phyloP scores from a whole-genome alignment of 2,329 filamentous ascomycete genomes.

The Colletotrichum theobromicola region DNA sequence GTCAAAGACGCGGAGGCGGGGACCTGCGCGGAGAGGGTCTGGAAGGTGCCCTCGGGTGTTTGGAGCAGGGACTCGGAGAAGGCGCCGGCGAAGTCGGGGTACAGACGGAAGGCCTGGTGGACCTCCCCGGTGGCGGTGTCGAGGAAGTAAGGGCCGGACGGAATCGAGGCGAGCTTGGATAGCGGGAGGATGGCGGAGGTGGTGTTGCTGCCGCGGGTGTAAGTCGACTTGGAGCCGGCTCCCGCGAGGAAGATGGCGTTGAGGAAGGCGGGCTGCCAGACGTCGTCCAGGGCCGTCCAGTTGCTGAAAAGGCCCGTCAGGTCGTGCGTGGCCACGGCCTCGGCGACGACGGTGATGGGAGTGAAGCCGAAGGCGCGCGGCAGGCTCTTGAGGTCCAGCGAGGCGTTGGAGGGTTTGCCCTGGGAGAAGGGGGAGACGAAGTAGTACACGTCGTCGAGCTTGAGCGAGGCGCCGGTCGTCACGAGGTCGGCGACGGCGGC shows the following conservation, averaged over 20 bases:
- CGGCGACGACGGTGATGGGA: constrained; percentile 37
- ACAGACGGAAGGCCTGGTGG: constrained; percentile 39
- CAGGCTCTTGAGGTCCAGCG: constrained; percentile 20
- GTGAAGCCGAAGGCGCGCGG: constrained; percentile 34
- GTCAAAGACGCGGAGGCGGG: constrained; percentile 31
- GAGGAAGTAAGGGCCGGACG: constrained; percentile 42
- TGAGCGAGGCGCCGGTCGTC: constrained; percentile 34
- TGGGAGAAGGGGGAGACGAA: constrained; percentile 38
- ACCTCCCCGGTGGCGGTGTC: constrained; percentile 33
- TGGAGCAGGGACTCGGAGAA: constrained; percentile 36
- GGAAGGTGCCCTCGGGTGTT: constrained; percentile 33
- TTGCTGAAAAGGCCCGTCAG: constrained; percentile 31
- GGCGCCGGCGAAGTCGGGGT: constrained; percentile 37
- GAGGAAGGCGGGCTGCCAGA: constrained; percentile 30
- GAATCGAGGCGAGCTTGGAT: constrained; percentile 22
- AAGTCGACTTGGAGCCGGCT: neutral
- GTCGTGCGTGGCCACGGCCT: constrained; percentile 20
- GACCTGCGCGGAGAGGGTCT: constrained; percentile 36
- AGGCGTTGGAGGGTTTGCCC: constrained; percentile 27
- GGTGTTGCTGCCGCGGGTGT: constrained; percentile 11
- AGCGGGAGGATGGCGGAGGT: constrained; percentile 26
- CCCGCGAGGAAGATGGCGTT: constrained; percentile 25
- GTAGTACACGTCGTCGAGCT: constrained; percentile 34
- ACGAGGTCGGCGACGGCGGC: constrained; percentile 27
- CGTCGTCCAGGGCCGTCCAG: constrained; percentile 34